phyloP scores from a whole-genome alignment of 208 protist species.

The Cochliopodium minus region DNA sequence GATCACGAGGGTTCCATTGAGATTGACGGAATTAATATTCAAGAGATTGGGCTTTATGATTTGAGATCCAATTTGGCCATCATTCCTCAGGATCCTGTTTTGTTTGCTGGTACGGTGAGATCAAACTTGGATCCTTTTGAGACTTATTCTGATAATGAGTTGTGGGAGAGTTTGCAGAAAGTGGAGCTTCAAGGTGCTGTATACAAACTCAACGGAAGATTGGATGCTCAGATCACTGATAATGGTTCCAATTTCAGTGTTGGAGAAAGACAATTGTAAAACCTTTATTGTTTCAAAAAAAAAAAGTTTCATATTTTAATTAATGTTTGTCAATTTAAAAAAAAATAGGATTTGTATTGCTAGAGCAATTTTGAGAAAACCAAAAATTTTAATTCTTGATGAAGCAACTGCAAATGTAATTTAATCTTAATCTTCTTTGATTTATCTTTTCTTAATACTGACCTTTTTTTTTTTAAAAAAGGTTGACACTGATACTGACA shows the following conservation, averaged over 20 bases:
- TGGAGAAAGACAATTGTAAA: constrained; percentile 25
- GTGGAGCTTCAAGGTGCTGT: constrained; percentile 28
- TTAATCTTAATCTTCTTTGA: too few relatives aligned
- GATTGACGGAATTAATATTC: constrained; percentile 16
- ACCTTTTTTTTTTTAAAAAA: too few relatives aligned
- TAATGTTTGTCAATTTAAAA: too few relatives aligned
- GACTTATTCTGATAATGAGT: constrained; percentile 12
- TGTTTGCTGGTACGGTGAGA: constrained; percentile 39
- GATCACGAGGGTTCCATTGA: constrained; percentile 3
- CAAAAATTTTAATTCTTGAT: constrained; percentile 20
- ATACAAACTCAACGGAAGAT: too few relatives aligned
- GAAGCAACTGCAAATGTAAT: constrained; percentile 21
- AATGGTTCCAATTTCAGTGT: constrained; percentile 13
- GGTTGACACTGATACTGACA: constrained; percentile 39
- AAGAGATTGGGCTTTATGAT: background rate
- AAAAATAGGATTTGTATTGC: constrained; percentile 28
- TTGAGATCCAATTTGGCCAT: constrained; percentile 5
- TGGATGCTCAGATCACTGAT: constrained; percentile 3
- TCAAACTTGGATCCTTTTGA: constrained; percentile 43
- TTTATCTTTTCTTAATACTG: too few relatives aligned
- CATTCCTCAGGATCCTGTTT: constrained; percentile 33
- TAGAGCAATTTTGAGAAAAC: constrained; percentile 16
- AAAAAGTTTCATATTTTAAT: too few relatives aligned
- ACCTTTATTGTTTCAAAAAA: too few relatives aligned
- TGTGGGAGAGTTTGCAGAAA: constrained; percentile 9